These are phyloP conservation scores for Paracoccidioides lutzii DNA, from an alignment of 2,329 filamentous ascomycete species.

Conservation along the genomic window DNA sequence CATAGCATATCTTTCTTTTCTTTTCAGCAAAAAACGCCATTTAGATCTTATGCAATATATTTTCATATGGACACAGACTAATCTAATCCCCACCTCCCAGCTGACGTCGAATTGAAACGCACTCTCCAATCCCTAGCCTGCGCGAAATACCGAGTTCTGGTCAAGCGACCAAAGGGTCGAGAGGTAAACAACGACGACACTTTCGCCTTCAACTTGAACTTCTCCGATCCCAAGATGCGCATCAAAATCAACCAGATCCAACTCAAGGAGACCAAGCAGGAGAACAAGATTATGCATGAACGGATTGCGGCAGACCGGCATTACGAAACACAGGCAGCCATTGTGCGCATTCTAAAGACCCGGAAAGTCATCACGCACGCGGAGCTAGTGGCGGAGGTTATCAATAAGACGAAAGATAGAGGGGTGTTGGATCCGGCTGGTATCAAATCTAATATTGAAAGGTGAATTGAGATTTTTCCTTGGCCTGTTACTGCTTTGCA, in stretches of 20 bases:
- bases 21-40: neutral
- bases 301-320: slow-evolving; percentile 78
- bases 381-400: slow-evolving; percentile 84
- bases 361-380: slow-evolving; percentile 74
- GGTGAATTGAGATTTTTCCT: slow-evolving; percentile 40
- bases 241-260: slow-evolving; percentile 99
- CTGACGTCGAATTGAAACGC: slow-evolving; percentile 66
- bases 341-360: slow-evolving; percentile 94
- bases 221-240: slow-evolving; percentile 69
- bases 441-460: slow-evolving; percentile 96
- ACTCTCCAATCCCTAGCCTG: slow-evolving; percentile 93
- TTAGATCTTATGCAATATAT: neutral
- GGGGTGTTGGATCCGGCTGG: slow-evolving; percentile 74
- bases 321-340: slow-evolving; percentile 92
- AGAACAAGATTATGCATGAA: slow-evolving; percentile 89
- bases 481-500: too few relatives aligned
- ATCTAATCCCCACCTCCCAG: slow-evolving; percentile 21
- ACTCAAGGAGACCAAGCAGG: slow-evolving; percentile 85
- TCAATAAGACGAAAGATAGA: slow-evolving; percentile 73
- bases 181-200: slow-evolving; percentile 69
- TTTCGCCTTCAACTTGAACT: slow-evolving; percentile 67
- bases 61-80: neutral
- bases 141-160: slow-evolving; percentile 70
- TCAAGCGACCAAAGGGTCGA: slow-evolving; percentile 70
- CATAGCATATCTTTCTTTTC: neutral